Evolutionary conservation across 2,329 filamentous ascomycete genomes (phyloP).

Genomic region (Colletotrichum tofieldiae): DNA sequence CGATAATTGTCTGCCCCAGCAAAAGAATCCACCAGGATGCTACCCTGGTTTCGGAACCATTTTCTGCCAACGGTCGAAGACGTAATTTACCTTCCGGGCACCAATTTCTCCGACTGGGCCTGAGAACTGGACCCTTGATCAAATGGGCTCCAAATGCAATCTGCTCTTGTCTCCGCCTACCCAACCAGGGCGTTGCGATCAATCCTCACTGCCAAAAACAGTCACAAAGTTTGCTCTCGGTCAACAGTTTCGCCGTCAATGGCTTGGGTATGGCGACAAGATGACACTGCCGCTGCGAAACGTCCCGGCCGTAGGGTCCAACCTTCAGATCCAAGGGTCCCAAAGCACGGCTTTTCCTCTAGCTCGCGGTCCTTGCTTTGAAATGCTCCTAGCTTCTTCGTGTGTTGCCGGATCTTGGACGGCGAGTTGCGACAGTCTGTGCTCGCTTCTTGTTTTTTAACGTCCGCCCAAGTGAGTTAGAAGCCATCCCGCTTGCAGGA

Average conservation of each 20-base stretch:
- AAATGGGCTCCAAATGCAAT: constrained; percentile 31
- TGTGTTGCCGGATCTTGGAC: constrained; percentile 4
- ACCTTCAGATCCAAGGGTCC: constrained; percentile 20
- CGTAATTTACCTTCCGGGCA: constrained; percentile 27
- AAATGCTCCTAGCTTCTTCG: constrained; percentile 3
- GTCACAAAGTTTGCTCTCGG: constrained; percentile 16
- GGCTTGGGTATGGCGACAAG: constrained; percentile 27
- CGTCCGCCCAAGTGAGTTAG: constrained; percentile 5
- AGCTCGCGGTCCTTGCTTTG: constrained; percentile 14
- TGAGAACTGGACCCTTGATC: constrained; percentile 24
- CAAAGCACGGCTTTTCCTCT: constrained; percentile 3
- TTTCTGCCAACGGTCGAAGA: constrained; percentile 11
- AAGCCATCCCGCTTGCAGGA: constrained; percentile 4
- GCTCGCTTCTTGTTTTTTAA: constrained; percentile 3
- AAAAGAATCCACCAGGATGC: constrained; percentile 15
- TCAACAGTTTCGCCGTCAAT: constrained; percentile 27
- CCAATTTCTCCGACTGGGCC: constrained; percentile 33
- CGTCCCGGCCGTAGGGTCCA: constrained; percentile 32
- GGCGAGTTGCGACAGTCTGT: constrained; percentile 4
- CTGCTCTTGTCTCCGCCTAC: constrained; percentile 23
- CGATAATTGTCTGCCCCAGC: constrained; percentile 10
- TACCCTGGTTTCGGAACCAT: constrained; percentile 24
- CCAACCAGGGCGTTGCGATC: not conserved
- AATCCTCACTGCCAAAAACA: constrained; percentile 26
- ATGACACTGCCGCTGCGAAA: constrained; percentile 11